Conservation (phyloP, 305 asterid genomes). For the Fraxinus angustifolia region DNA sequence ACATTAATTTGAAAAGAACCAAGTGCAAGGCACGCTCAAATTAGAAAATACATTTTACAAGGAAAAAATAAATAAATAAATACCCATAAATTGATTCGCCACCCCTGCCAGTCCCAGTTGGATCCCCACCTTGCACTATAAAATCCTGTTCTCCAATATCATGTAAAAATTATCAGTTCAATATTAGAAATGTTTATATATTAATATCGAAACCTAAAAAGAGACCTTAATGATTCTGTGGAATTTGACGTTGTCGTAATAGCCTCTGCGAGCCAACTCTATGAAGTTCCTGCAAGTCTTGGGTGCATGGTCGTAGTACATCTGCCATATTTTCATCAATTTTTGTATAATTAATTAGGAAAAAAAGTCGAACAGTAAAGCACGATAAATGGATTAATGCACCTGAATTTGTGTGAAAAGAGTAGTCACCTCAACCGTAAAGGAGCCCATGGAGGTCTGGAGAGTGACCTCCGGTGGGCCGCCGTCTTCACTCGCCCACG, state of each 20-base stretch:
- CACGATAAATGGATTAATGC: not conserved
- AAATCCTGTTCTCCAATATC: conserved; percentile 54
- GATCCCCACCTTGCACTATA: conserved; percentile 96
- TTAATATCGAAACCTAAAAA: not conserved
- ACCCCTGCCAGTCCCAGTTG: conserved; percentile 95
- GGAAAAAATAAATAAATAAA: not conserved
- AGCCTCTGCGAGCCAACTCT: conserved; percentile 88
- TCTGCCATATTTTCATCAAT: conserved; percentile 28
- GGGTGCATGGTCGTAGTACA: conserved; percentile 93
- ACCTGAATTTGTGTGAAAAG: not conserved
- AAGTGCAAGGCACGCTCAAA: not conserved
- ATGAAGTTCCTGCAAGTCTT: conserved; percentile 85
- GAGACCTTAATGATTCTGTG: conserved; percentile 85
- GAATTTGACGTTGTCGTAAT: conserved; percentile 83
- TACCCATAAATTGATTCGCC: conserved; percentile 96
- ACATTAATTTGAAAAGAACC: not conserved
- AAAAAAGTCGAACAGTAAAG: not conserved
- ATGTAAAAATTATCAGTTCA: conserved; percentile 5
- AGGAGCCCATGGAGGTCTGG: conserved; percentile 90
- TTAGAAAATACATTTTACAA: not conserved
- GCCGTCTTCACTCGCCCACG: conserved; percentile 59
- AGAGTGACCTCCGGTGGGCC: conserved; percentile 91
- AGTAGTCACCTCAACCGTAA: conserved; percentile 54
- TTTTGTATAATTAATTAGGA: not conserved
- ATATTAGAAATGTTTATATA: not conserved